phyloP scores from a whole-genome alignment of 2,329 filamentous ascomycete genomes.

The Didymella pinodella region DNA sequence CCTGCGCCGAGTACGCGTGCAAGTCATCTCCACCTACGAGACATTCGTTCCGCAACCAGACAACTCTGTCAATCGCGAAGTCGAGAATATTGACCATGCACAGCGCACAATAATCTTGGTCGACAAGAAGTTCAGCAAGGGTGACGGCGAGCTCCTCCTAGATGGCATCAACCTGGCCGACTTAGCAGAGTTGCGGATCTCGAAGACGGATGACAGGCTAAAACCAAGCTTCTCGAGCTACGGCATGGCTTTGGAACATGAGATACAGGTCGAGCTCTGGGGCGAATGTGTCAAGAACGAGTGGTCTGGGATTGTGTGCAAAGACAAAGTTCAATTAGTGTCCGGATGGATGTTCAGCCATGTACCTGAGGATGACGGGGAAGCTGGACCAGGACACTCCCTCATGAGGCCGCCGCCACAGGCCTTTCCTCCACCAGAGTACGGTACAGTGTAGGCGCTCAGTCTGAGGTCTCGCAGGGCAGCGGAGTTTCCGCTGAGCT shows the following conservation, averaged over 20 bases:
- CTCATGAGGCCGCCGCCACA: constrained; percentile 8
- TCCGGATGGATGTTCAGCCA: constrained; percentile 22
- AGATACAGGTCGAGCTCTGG: constrained; percentile 36
- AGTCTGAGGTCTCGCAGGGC: neutral
- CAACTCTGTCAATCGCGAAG: constrained; percentile 9
- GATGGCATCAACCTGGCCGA: constrained; percentile 28
- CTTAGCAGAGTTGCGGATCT: constrained; percentile 18
- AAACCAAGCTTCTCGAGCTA: constrained; percentile 40
- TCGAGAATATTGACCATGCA: constrained; percentile 18
- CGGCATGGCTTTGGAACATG: constrained; percentile 34
- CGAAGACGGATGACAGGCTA: constrained; percentile 11
- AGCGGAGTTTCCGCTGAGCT: neutral
- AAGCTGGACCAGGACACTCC: neutral
- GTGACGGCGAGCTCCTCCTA: constrained; percentile 24
- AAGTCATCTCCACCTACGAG: constrained; percentile 24
- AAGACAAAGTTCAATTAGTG: constrained; percentile 30
- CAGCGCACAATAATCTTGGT: constrained; percentile 23
- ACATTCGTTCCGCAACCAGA: constrained; percentile 27
- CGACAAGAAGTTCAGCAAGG: constrained; percentile 30
- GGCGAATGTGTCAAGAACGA: constrained; percentile 40
- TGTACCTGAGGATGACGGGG: neutral
- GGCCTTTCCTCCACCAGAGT: constrained; percentile 19
- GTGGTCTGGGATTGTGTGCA: constrained; percentile 28
- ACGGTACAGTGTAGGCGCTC: constrained; percentile 4
- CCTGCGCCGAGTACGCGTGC: constrained; percentile 36